phyloP scores from a whole-genome alignment of 2,329 filamentous ascomycete species.

The Hortaea sp. region DNA sequence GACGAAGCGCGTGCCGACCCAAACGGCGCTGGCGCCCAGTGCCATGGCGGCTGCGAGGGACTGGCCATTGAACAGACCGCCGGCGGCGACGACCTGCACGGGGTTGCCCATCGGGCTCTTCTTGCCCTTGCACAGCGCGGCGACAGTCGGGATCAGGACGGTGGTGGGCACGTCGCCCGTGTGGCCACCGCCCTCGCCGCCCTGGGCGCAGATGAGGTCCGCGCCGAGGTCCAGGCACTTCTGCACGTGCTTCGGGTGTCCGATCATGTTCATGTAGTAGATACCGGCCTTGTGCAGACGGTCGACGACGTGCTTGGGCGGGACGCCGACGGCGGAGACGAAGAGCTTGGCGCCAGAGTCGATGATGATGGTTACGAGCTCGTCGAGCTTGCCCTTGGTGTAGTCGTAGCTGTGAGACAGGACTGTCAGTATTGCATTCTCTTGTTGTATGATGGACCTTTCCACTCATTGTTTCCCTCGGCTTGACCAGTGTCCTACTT shows the following conservation, averaged over 20 bases:
- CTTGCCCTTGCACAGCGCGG: constrained; percentile 66
- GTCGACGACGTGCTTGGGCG: constrained; percentile 80
- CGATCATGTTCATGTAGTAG: constrained; percentile 99
- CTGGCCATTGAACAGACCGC: constrained; percentile 88
- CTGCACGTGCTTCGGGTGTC: constrained; percentile 96
- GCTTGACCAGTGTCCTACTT: constrained; percentile 14
- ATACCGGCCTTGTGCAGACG: constrained; percentile 78
- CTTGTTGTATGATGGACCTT: neutral
- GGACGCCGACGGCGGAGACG: constrained; percentile 91
- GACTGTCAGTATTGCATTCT: neutral
- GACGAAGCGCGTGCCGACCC: constrained; percentile 95
- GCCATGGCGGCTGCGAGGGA: constrained; percentile 82
- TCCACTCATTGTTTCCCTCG: neutral
- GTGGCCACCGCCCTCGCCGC: constrained; percentile 82
- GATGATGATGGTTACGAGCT: constrained; percentile 86
- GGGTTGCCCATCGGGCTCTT: constrained; percentile 77
- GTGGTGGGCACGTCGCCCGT: constrained; percentile 79
- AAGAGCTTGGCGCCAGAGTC: constrained; percentile 85
- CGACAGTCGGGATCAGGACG: constrained; percentile 85
- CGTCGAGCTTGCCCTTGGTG: constrained; percentile 94
- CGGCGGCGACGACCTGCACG: constrained; percentile 86
- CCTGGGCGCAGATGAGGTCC: constrained; percentile 97
- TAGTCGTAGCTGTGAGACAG: constrained; percentile 77
- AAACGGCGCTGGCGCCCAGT: constrained; percentile 85
- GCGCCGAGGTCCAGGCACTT: constrained; percentile 88